Conservation (phyloP, 1,139 yeast genomes). For the Suhomyces chickasaworum region DNA sequence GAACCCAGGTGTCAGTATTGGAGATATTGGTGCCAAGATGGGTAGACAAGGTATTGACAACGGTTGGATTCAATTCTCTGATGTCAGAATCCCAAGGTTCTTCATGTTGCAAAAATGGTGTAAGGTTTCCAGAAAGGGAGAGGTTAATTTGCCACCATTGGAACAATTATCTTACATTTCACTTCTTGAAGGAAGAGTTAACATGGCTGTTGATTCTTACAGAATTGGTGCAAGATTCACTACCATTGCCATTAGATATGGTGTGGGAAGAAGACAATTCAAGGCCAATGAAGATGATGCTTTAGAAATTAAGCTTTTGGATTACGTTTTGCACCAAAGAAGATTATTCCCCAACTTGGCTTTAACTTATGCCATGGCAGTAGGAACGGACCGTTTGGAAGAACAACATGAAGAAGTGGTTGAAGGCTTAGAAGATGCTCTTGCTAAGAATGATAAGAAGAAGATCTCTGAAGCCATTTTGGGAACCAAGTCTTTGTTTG, state of each 20-base stretch:
- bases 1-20: slow-evolving; percentile 77
- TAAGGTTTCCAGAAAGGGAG: slow-evolving; percentile 68
- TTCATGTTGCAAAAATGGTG: slow-evolving; percentile 82
- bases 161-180: slow-evolving; percentile 90
- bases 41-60: slow-evolving; percentile 89
- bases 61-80: slow-evolving; percentile 90
- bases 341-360: slow-evolving; percentile 82
- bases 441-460: slow-evolving; percentile 43
- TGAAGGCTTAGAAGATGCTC: slow-evolving; percentile 56
- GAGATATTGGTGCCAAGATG: slow-evolving; percentile 94
- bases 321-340: slow-evolving; percentile 85
- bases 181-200: slow-evolving; percentile 82
- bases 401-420: slow-evolving; percentile 55
- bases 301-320: slow-evolving; percentile 66
- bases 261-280: slow-evolving; percentile 89
- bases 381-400: slow-evolving; percentile 69
- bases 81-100: slow-evolving; percentile 80
- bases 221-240: slow-evolving; percentile 77
- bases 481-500: slow-evolving; percentile 75
- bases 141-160: slow-evolving; percentile 73
- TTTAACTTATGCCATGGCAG: slow-evolving; percentile 73
- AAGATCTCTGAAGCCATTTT: slow-evolving; percentile 53
- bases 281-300: slow-evolving; percentile 36
- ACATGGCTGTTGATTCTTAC: slow-evolving; percentile 84
- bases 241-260: slow-evolving; percentile 85